phyloP scores from a whole-genome alignment of 1,139 yeast species.

The Yamadazyma triangularis region DNA sequence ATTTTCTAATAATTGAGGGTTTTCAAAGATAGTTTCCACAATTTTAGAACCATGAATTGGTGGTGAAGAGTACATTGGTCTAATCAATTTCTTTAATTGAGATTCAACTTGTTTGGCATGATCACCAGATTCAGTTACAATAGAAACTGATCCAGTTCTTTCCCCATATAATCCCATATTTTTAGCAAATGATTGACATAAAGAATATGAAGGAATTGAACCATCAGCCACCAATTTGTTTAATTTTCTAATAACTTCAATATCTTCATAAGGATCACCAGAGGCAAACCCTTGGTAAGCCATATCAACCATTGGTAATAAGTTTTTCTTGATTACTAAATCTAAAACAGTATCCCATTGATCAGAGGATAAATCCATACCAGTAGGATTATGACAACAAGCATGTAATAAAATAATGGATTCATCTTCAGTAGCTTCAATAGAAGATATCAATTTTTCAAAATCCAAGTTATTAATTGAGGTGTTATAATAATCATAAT shows the following conservation, averaged over 20 bases:
- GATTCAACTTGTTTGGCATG: slow-evolving; percentile 55
- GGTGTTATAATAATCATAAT: slow-evolving; percentile 50
- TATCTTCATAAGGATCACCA: slow-evolving; percentile 55
- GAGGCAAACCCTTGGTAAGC: slow-evolving; percentile 98
- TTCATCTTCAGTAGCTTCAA: slow-evolving; percentile 41
- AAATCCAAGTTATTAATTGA: slow-evolving; percentile 50
- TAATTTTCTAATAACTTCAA: slow-evolving; percentile 46
- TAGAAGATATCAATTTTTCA: slow-evolving; percentile 43
- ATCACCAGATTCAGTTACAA: slow-evolving; percentile 47
- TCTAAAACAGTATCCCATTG: slow-evolving; percentile 77
- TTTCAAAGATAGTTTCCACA: slow-evolving; percentile 69
- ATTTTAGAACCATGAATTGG: slow-evolving; percentile 92
- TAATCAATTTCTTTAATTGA: slow-evolving; percentile 72
- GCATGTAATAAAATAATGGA: slow-evolving; percentile 81
- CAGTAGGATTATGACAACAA: slow-evolving; percentile 98
- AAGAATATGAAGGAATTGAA: slow-evolving; percentile 50
- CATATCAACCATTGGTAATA: slow-evolving; percentile 86
- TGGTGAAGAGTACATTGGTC: slow-evolving; percentile 90
- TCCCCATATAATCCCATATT: slow-evolving; percentile 97
- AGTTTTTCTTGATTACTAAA: slow-evolving; percentile 51
- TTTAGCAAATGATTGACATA: slow-evolving; percentile 93
- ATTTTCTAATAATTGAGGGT: slow-evolving; percentile 55
- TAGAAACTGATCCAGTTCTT: slow-evolving; percentile 86
- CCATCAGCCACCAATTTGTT: slow-evolving; percentile 45
- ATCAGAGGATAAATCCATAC: slow-evolving; percentile 83